Percentiles rank a stretch among this genome's conserved stretches.
phyloP scores from a whole-genome alignment of 176 grass and related monocot species.

The Paspalum vaginatum region DNA sequence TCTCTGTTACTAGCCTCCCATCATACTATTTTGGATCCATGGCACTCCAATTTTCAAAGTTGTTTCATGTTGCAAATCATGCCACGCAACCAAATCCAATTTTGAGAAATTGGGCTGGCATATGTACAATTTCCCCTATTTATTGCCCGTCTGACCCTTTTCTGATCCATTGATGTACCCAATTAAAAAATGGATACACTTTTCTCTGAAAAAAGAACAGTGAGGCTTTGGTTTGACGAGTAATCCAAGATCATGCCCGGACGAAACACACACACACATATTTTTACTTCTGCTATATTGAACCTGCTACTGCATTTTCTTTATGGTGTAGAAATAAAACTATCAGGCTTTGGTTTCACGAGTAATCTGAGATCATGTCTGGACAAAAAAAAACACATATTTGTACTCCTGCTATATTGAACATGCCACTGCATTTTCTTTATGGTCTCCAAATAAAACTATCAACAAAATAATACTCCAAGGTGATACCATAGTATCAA shows the following conservation, averaged over 20 bases:
- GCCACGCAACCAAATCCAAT: too few species aligned
- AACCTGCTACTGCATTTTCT: not conserved
- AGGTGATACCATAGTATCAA: not conserved
- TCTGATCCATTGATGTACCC: not conserved
- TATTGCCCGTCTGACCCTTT: too few species aligned
- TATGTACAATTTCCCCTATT: too few species aligned
- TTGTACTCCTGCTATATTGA: not conserved
- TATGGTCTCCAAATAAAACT: not conserved
- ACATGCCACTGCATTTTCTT: not conserved
- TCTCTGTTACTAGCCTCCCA: not conserved
- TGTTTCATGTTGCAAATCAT: too few species aligned
- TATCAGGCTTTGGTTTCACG: not conserved
- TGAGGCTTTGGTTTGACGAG: not conserved
- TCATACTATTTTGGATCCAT: not conserved
- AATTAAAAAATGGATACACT: not conserved
- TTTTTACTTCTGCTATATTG: not conserved
- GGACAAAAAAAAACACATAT: not conserved
- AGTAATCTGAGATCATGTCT: not conserved
- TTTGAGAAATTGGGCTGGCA: too few species aligned
- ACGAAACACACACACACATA: not conserved
- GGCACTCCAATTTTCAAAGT: too few species aligned
- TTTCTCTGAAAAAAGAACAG: not conserved
- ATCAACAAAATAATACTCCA: not conserved
- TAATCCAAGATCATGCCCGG: not conserved
- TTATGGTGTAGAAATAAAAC: not conserved